Evolutionary conservation across 2,329 filamentous ascomycete species (phyloP), one percentile per base, ranked within the genome.

Genomic region (Ascomycota sp.): DNA sequence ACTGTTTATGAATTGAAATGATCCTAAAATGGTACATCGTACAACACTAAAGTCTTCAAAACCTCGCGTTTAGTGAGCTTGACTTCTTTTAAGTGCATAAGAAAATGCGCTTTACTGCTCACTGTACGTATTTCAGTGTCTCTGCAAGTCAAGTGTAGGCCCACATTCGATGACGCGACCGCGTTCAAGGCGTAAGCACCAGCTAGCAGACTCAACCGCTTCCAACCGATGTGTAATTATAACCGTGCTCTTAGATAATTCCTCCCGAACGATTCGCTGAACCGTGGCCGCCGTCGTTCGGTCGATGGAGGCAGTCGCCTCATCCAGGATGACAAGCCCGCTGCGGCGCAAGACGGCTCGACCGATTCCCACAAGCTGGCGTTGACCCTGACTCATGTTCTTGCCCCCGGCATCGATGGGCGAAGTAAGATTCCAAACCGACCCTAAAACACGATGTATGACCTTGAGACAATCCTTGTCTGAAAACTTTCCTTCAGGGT

Each of bases 171-270:
- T 48, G 0, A 72, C 57, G 11, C 47, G 45, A 2, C 67, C 67
- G 10, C 50, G 49, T 22, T 70, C 63, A 28, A 72, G 40, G 20
- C 65, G 48, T 28, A 72, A 44, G 32, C 60, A 65, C 42, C 60
- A 72, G 30, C 61, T 57, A 1, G 66, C 66, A 34, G 68, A 63
- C 36, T 57, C 55, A 8, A 76, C 71, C 0, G 70, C 71, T 44
- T 73, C 65, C 2, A 73, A 50, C 2, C 69, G 57, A 44, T 75
- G 70, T n/a, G 70, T 69, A 43, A 75, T 73, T 25, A 75, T 69
- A 2, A 75, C 67, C 0, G 70, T 75, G 38, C 64, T 69, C 10
- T 56, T 35, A 4, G 44, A 42, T 27, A 75, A 51, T 41, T 72
- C 67, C 17, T 62, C 56, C 4, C 67, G 47, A 24, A 75, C 42